Evolutionary conservation across 805 yeast genomes (phyloP).

Genomic region (Lipomyces chichibuensis): DNA sequence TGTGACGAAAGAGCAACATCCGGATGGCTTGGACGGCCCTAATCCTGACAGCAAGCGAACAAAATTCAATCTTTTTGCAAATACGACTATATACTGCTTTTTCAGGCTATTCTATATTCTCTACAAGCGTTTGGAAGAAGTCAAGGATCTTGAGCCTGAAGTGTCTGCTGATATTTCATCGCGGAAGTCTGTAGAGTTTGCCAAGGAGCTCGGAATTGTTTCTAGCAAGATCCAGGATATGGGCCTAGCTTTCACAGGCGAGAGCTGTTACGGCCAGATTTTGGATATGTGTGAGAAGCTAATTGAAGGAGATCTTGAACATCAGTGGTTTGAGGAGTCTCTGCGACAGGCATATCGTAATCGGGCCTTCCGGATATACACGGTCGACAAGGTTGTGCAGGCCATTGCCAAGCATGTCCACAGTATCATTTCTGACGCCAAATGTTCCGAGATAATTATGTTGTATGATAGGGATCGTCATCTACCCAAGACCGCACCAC

Average conservation of each 20-base stretch:
- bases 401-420: conserved; percentile 85
- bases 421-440: conserved; percentile 73
- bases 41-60: conserved; percentile 35
- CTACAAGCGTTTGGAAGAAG: conserved; percentile 76
- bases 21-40: conserved; percentile 39
- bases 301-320: conserved; percentile 89
- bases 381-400: conserved; percentile 89
- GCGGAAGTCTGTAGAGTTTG: conserved; percentile 57
- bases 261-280: conserved; percentile 67
- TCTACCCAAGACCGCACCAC: conserved; percentile 66
- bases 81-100: conserved; percentile 85
- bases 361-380: conserved; percentile 88
- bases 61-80: conserved; percentile 78
- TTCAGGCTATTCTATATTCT: conserved; percentile 82
- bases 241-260: conserved; percentile 64
- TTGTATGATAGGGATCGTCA: conserved; percentile 82
- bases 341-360: conserved; percentile 93
- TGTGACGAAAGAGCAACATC: conserved; percentile 35
- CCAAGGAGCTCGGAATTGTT: conserved; percentile 79
- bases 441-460: conserved; percentile 76
- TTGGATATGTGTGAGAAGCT: conserved; percentile 70
- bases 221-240: conserved; percentile 79
- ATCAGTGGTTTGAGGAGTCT: conserved; percentile 93
- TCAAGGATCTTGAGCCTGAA: conserved; percentile 68
- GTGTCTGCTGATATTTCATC: conserved; percentile 72